phyloP scores from a whole-genome alignment of 1,284 basidiomycete genomes.

The Rhodotorula mucilaginosa region DNA sequence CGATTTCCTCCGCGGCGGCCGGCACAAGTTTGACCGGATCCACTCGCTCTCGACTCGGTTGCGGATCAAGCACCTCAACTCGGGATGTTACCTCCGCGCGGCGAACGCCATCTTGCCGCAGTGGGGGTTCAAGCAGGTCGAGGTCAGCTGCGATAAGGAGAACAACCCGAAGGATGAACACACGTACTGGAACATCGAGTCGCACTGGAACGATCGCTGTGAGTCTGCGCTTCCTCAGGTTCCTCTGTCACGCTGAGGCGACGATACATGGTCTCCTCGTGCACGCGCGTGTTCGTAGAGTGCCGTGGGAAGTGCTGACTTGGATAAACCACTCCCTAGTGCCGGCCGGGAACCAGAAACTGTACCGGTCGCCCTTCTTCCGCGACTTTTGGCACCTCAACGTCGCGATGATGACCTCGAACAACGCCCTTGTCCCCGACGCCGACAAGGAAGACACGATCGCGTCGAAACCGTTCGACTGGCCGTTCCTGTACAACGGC shows the following conservation, averaged over 20 bases:
- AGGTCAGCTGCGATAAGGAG: constrained; percentile 89
- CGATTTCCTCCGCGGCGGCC: constrained; percentile 67
- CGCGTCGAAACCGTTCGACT: constrained; percentile 85
- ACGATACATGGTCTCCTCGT: neutral
- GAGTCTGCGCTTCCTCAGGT: constrained; percentile 49
- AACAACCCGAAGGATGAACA: constrained; percentile 78
- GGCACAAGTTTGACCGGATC: constrained; percentile 62
- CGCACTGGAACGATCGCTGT: constrained; percentile 91
- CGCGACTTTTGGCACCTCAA: constrained; percentile 98
- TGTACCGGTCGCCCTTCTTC: constrained; percentile 87
- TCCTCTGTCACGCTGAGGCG: no score
- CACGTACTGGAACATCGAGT: constrained; percentile 98
- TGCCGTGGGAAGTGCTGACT: neutral
- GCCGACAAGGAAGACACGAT: constrained; percentile 98
- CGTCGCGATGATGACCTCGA: constrained; percentile 99
- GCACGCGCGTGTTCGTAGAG: constrained; percentile 1
- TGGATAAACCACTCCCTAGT: constrained; percentile 56
- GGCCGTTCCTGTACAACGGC: constrained; percentile 86
- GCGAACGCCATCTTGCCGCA: constrained; percentile 86
- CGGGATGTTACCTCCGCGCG: constrained; percentile 86
- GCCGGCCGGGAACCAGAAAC: constrained; percentile 73
- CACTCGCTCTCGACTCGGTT: constrained; percentile 87
- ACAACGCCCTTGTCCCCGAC: constrained; percentile 94
- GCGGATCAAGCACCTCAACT: constrained; percentile 72
- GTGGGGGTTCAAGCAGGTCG: constrained; percentile 99